These are phyloP conservation scores for Actinidia chinensis DNA, from an alignment of 179 eudicot species.

Conservation along the genomic window DNA sequence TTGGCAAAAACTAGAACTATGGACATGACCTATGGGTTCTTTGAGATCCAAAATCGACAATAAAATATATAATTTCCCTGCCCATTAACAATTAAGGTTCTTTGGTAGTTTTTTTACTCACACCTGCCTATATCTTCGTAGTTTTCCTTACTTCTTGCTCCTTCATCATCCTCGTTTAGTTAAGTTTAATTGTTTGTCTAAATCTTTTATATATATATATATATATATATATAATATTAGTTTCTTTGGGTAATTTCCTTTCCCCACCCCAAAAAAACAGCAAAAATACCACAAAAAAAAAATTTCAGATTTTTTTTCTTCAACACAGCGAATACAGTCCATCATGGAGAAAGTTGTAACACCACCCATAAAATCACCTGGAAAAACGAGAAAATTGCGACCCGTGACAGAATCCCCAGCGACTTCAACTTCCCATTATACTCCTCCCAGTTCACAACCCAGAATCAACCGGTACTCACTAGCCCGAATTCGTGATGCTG, in stretches of 20 bases:
- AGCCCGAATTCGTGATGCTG: conserved; percentile 54
- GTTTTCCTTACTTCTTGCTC: background rate
- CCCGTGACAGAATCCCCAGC: conserved; percentile 90
- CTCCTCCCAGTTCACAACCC: conserved; percentile 80
- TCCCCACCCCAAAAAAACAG: too few relatives aligned
- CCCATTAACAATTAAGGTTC: background rate
- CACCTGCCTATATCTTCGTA: background rate
- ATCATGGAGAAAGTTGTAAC: background rate
- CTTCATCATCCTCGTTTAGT: too few relatives aligned
- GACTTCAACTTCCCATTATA: conserved; percentile 62
- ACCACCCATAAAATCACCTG: conserved; percentile 47
- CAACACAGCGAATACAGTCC: background rate
- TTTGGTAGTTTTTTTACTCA: background rate
- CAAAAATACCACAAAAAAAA: too few relatives aligned
- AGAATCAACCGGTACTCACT: conserved; percentile 89
- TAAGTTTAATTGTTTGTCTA: too few relatives aligned
- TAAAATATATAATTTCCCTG: background rate
- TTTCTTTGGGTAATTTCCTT: too few relatives aligned
- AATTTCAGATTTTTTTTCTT: background rate
- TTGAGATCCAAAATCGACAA: background rate
- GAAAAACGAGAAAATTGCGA: conserved; percentile 90
- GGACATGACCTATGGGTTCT: too few relatives aligned
- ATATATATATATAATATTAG: too few relatives aligned
- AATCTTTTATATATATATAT: too few relatives aligned
- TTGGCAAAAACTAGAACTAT: too few relatives aligned